Base-by-base conservation (phyloP, 441 rosid genomes). In the Erysimum cheiri region DNA sequence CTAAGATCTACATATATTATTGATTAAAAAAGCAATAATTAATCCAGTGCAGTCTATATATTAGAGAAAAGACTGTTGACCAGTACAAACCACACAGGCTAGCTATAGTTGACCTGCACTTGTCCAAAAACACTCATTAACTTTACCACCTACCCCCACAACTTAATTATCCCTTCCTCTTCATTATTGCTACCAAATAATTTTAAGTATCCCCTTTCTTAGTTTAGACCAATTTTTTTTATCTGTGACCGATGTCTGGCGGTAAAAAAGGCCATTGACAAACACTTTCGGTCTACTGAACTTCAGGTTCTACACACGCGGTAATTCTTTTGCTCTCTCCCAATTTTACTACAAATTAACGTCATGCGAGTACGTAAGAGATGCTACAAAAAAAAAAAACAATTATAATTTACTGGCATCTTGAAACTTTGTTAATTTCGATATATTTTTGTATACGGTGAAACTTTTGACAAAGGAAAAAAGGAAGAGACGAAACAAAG, bases 141-240 rank as follows among this genome's bases (percentile, higher is more conserved):
- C 78, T 74, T 74, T 74, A 68, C 74, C 70, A 74, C 74, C 78
- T 36, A 74, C 68, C 73, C 60, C 68, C 77, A 66, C 67, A 66
- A 50, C 72, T 59, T 73, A 49, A 58, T 56, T 28, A 46, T n/a
- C 58, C 15, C 53, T 44, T 19, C 62, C 55, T 43, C 72, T 43
- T 67, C 64, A 53, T 46, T 35, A 54, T 54, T 54, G 59, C 73
- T 67, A 68, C 73, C 78, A 60, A 59, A 32, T 48, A 65, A 10
- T 55, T 32, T 39, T 8, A 28, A 36, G 50, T 57, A 49, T 58
- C 70, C 1, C 2, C 49, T 48, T 57, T 55, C 33, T 44, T 55
- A 8, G 49, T 36, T 19, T 64, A 60, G 43, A 37, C 64, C 12
- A 31, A 1, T 6, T 4, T 24, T 41, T 35, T 4, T 4, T 24